phyloP scores from a whole-genome alignment of 192 early-diverging fungal species.

The Umbelopsis vinacea region DNA sequence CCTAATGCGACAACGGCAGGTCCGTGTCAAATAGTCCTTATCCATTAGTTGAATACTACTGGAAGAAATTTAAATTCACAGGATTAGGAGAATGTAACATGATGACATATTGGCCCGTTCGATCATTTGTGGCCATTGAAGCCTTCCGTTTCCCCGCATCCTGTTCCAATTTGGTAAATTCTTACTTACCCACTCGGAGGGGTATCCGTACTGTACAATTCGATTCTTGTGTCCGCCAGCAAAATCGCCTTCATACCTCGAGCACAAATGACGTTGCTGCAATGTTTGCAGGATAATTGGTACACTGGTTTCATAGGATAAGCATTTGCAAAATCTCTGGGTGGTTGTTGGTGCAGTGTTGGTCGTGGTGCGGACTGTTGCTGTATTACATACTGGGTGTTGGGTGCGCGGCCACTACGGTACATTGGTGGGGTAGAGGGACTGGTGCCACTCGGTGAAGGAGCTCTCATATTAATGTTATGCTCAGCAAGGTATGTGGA shows the following conservation, averaged over 20 bases:
- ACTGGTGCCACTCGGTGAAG: neutral
- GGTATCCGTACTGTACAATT: constrained; percentile 76
- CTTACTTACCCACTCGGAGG: constrained; percentile 65
- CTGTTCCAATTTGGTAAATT: constrained; percentile 9
- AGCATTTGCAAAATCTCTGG: constrained; percentile 13
- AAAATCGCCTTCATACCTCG: constrained; percentile 87
- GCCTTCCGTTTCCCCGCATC: neutral
- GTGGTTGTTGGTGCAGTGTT: constrained; percentile 1
- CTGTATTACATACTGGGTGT: neutral
- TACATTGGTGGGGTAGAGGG: neutral
- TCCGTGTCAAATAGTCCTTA: constrained; percentile 79
- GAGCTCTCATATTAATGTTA: neutral
- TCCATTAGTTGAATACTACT: constrained; percentile 72
- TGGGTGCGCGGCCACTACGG: neutral
- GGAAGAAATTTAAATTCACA: constrained; percentile 12
- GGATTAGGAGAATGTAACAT: neutral
- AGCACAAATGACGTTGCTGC: constrained; percentile 60
- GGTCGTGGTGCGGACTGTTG: neutral
- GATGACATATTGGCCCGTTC: neutral
- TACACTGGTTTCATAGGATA: constrained; percentile 73
- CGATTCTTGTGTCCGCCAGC: constrained; percentile 73
- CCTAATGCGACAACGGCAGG: constrained; percentile 76
- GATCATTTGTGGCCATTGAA: neutral
- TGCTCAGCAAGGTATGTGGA: neutral
- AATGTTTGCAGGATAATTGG: constrained; percentile 69